Percentiles rank a stretch among this genome's conserved stretches.
phyloP scores from a whole-genome alignment of 2,329 filamentous ascomycete genomes.

The Cercospora sp. region DNA sequence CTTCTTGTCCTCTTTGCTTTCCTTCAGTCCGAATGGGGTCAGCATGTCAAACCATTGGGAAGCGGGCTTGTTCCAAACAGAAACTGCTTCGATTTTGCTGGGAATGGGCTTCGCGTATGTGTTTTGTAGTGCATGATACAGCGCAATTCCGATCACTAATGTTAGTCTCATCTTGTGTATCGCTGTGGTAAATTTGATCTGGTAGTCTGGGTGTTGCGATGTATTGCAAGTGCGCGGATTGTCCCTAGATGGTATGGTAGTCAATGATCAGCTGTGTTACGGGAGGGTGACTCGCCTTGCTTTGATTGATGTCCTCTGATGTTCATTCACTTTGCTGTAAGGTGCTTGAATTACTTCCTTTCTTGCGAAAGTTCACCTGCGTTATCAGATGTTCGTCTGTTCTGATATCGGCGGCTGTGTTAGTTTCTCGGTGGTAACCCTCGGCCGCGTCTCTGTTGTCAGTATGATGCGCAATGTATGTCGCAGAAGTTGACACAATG shows the following conservation, averaged over 20 bases:
- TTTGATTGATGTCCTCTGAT: background rate
- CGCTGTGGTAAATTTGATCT: background rate
- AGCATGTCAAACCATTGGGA: conserved; percentile 1
- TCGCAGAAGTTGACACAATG: background rate
- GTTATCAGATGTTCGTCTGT: background rate
- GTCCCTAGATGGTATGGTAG: background rate
- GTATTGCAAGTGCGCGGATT: background rate
- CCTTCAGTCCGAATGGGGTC: background rate
- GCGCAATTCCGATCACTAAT: background rate
- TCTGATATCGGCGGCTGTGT: background rate
- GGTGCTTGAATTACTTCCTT: background rate
- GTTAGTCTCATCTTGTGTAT: background rate
- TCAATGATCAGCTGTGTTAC: background rate
- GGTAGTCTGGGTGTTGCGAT: background rate
- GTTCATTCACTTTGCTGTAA: background rate
- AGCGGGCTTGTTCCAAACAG: background rate
- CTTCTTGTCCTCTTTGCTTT: background rate
- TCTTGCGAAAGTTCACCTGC: background rate
- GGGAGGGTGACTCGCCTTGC: background rate
- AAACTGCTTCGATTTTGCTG: background rate
- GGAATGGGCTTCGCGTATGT: background rate
- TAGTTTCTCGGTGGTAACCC: background rate
- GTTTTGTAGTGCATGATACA: background rate
- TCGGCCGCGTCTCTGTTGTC: background rate
- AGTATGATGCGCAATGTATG: background rate